phyloP scores from a whole-genome alignment of 441 rosid genomes.

The Croton laevigatus region DNA sequence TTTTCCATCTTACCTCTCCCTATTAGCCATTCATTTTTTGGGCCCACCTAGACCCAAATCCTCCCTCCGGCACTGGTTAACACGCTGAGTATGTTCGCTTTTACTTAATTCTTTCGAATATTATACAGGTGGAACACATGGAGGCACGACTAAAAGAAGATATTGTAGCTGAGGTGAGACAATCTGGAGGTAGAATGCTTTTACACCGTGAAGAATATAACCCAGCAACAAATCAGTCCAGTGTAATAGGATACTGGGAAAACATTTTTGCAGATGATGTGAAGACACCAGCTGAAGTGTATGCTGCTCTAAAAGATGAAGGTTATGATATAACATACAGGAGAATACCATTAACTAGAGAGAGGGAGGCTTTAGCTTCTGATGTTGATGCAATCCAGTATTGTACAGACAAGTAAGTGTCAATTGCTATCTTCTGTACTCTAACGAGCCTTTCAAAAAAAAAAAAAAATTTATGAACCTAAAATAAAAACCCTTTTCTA shows the following conservation, averaged over 20 bases:
- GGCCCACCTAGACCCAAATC: too few relatives aligned
- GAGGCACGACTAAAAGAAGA: constrained; percentile 92
- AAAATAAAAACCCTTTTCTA: not conserved
- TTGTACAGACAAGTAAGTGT: constrained; percentile 75
- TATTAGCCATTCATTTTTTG: too few relatives aligned
- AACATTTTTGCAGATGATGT: constrained; percentile 79
- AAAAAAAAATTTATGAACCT: not conserved
- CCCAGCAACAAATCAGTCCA: constrained; percentile 66
- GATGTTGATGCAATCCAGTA: constrained; percentile 88
- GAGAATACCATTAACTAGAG: constrained; percentile 95
- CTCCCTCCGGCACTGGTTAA: too few relatives aligned
- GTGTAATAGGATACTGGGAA: constrained; percentile 95
- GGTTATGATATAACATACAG: constrained; percentile 66
- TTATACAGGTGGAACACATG: constrained; percentile 79
- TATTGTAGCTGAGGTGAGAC: constrained; percentile 70
- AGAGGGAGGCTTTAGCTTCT: constrained; percentile 91
- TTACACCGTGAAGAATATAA: constrained; percentile 94
- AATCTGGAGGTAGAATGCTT: constrained; percentile 86
- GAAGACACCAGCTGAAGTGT: constrained; percentile 93
- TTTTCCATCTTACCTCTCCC: too few relatives aligned
- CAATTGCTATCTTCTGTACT: constrained; percentile 13
- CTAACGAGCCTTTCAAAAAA: not conserved
- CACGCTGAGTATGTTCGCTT: constrained; percentile 17
- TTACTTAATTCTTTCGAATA: constrained; percentile 18
- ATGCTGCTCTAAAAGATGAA: constrained; percentile 68